Base-by-base conservation (phyloP, 1,284 basidiomycete genomes). In the Tilletiopsis washingtonensis region DNA sequence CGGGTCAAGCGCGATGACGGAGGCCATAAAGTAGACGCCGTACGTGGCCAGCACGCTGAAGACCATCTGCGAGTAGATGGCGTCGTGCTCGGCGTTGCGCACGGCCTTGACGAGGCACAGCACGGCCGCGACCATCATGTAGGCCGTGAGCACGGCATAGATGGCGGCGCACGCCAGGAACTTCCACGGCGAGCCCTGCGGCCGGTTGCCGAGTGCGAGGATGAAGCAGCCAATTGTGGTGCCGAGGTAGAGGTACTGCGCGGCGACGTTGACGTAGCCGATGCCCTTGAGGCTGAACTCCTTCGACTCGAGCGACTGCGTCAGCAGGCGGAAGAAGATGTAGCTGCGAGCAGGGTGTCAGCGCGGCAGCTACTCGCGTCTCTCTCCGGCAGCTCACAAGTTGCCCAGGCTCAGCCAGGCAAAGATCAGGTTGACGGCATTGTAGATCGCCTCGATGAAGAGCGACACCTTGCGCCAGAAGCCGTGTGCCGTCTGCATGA, bases 181-280 rank as follows among this genome's bases (percentile, higher is more conserved):
- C 77, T 94, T 94, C 80, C 82, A 84, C 59, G 81, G 81, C 1
- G 87, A 88, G 81, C 88, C 85, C 75, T 84, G 82, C 1, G 93
- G 93, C 56, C 90, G 84, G 74, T 97, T 98, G 4, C 94, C 93
- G 86, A 98, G 91, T 0, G 89, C 87, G 73, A 98, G 87, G 17
- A 97, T 79, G 78, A 98, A 96, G 63, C 84, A 87, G 0, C 86
- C 84, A 15, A 91, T 80, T 15, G 96, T 80, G 32, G 89, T 81
- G 2, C 86, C 87, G 3, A 84, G 81, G 78, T 94, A 85, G 26
- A 84, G 75, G 72, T 91, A 96, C 84, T 96, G 74, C 49, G 83
- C 78, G 40, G 89, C 75, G 9, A 81, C 81, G 71, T 96, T 97
- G 62, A 89, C 79, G 54, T 85, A 83, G 51, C 78, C 78, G 67